Percentiles rank a stretch among this genome's conserved stretches.
phyloP scores from a whole-genome alignment of 2,329 filamentous ascomycete genomes.

The Akanthomyces lecanii region DNA sequence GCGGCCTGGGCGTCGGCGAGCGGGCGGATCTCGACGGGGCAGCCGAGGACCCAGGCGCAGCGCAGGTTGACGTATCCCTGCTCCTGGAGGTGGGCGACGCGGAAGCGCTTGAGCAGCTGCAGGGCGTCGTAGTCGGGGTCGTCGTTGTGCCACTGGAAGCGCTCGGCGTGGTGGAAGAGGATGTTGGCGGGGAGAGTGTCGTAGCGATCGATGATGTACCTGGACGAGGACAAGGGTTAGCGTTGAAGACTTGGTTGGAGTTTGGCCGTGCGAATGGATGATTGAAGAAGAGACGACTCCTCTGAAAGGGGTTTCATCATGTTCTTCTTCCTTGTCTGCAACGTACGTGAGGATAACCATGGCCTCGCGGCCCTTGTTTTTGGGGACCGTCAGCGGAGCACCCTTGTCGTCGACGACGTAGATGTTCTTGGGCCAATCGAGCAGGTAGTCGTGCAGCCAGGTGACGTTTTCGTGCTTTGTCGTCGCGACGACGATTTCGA shows the following conservation, averaged over 20 bases:
- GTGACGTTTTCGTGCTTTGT: slow-evolving; percentile 31
- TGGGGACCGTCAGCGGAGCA: slow-evolving; percentile 44
- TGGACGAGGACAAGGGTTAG: slow-evolving; percentile 15
- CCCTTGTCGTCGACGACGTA: slow-evolving; percentile 50
- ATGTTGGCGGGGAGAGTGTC: slow-evolving; percentile 40
- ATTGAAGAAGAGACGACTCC: too few relatives aligned
- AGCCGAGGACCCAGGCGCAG: slow-evolving; percentile 56
- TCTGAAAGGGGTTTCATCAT: too few relatives aligned
- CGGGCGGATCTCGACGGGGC: slow-evolving; percentile 45
- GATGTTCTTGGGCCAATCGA: slow-evolving; percentile 47
- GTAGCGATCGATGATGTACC: slow-evolving; percentile 48
- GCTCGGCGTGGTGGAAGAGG: slow-evolving; percentile 46
- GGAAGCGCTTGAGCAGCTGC: slow-evolving; percentile 44
- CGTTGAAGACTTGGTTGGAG: background rate
- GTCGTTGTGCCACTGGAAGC: slow-evolving; percentile 52
- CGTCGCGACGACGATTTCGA: slow-evolving; percentile 32
- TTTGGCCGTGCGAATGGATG: background rate
- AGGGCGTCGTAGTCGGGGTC: slow-evolving; percentile 52
- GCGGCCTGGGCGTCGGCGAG: slow-evolving; percentile 28
- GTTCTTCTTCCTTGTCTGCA: background rate
- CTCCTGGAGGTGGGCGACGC: slow-evolving; percentile 45
- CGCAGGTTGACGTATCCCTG: slow-evolving; percentile 58
- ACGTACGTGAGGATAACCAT: slow-evolving; percentile 49
- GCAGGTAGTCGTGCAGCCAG: slow-evolving; percentile 40
- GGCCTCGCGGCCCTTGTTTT: slow-evolving; percentile 49